Percentiles rank a stretch among this genome's conserved stretches.
Evolutionary conservation across 257 asterid genomes (phyloP).

Genomic region (Coffea eugenioides): DNA sequence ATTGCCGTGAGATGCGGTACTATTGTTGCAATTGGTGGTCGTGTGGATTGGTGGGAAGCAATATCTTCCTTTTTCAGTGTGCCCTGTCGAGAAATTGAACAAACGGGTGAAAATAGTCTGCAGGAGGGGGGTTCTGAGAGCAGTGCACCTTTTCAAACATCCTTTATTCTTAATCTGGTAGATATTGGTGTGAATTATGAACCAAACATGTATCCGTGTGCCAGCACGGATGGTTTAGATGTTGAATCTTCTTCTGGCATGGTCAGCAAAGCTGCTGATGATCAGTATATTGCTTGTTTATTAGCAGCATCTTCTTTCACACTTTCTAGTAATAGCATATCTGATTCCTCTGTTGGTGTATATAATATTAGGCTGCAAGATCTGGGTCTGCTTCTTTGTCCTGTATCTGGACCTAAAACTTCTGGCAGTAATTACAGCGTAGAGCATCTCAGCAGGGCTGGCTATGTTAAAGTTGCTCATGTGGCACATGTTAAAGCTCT

Average conservation of each 20-base stretch:
- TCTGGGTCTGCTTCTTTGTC: slow-evolving; percentile 79
- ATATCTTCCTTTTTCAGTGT: slow-evolving; percentile 58
- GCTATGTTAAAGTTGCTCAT: slow-evolving; percentile 89
- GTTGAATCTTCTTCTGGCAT: too few relatives aligned
- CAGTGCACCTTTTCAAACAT: slow-evolving; percentile 44
- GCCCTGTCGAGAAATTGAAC: slow-evolving; percentile 54
- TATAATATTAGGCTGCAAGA: slow-evolving; percentile 68
- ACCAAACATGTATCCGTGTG: slow-evolving; percentile 47
- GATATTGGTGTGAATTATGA: slow-evolving; percentile 87
- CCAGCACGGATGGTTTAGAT: slow-evolving; percentile 14
- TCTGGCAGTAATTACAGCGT: slow-evolving; percentile 48
- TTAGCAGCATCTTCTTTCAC: slow-evolving; percentile 86
- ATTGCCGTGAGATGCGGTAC: slow-evolving; percentile 70
- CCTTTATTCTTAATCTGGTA: slow-evolving; percentile 77
- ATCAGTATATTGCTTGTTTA: slow-evolving; percentile 62
- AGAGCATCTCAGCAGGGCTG: slow-evolving; percentile 62
- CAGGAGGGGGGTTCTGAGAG: slow-evolving; percentile 30
- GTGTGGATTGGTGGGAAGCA: slow-evolving; percentile 85
- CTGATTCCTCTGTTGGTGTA: slow-evolving; percentile 44
- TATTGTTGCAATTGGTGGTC: slow-evolving; percentile 82
- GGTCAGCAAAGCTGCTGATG: slow-evolving; percentile 32
- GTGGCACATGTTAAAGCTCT: slow-evolving; percentile 69
- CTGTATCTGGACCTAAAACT: slow-evolving; percentile 37
- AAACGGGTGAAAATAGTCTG: slow-evolving; percentile 36
- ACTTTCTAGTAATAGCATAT: slow-evolving; percentile 46